These are phyloP conservation scores for Globisporangium lucens DNA, from an alignment of 352 stramenopile genomes.

Conservation along the genomic window DNA sequence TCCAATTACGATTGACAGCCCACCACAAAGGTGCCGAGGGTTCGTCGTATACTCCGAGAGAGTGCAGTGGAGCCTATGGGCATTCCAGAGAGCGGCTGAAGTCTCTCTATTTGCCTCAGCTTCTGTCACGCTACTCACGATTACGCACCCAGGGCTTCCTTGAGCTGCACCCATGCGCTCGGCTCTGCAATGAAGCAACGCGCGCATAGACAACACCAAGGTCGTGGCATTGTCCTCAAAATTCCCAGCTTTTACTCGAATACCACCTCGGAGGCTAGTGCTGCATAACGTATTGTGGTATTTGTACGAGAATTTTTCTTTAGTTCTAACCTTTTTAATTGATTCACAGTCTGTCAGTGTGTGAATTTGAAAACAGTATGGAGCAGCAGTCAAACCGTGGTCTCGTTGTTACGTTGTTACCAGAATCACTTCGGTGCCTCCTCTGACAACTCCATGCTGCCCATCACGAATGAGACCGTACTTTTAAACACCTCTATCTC, in stretches of 20 bases:
- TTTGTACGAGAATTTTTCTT: neutral
- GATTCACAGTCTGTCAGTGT: neutral
- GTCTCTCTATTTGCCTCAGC: too few species aligned
- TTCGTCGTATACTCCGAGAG: neutral
- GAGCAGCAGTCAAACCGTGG: neutral
- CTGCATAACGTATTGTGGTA: neutral
- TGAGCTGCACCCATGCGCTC: neutral
- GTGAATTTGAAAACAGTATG: neutral
- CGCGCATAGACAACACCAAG: neutral
- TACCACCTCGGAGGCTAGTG: neutral
- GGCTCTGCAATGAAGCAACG: neutral
- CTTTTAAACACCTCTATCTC: neutral
- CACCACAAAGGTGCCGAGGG: neutral
- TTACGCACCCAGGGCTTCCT: neutral
- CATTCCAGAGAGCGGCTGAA: neutral
- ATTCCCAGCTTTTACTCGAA: neutral
- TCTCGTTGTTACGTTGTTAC: constrained; percentile 3
- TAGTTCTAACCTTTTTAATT: neutral
- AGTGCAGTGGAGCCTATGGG: neutral
- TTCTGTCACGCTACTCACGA: neutral
- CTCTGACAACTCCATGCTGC: neutral
- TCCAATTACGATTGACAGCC: neutral
- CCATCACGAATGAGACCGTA: neutral
- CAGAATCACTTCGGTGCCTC: neutral
- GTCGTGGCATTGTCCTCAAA: constrained; percentile 1